phyloP scores from a whole-genome alignment of 2,329 filamentous ascomycete genomes.

The Didymosphaeria variabile region DNA sequence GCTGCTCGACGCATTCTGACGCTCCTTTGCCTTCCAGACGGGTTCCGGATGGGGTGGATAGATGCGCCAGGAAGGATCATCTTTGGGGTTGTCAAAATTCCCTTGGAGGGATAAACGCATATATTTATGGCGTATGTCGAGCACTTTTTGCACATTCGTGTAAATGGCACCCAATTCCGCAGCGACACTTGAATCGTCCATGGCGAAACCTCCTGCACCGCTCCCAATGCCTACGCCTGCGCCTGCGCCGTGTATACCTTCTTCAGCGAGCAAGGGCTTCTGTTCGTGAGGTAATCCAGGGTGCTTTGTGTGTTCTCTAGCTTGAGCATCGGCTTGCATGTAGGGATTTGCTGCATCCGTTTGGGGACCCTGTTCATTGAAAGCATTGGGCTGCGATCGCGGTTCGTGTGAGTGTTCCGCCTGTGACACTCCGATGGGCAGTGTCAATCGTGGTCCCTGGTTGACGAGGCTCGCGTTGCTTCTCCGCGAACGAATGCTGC shows the following conservation, averaged over 20 bases:
- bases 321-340: conserved; percentile 58
- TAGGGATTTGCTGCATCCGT: conserved; percentile 38
- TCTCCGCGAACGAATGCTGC: conserved; percentile 54
- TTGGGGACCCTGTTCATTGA: conserved; percentile 23
- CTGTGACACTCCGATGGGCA: conserved; percentile 41
- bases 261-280: conserved; percentile 62
- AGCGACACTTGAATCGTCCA: conserved; percentile 81
- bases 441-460: conserved; percentile 36
- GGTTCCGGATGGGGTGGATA: conserved; percentile 93
- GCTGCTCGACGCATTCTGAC: conserved; percentile 47
- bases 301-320: conserved; percentile 60
- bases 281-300: conserved; percentile 63
- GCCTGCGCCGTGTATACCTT: conserved; percentile 66
- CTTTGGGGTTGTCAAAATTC: conserved; percentile 85
- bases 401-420: conserved; percentile 40
- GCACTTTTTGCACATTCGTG: conserved; percentile 86
- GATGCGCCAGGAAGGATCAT: conserved; percentile 82
- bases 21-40: conserved; percentile 74
- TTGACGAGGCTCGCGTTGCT: conserved; percentile 47
- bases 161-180: conserved; percentile 87
- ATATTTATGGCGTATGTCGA: conserved; percentile 89
- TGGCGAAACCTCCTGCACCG: conserved; percentile 70
- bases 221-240: conserved; percentile 69
- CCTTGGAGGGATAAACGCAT: conserved; percentile 85
- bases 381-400: conserved; percentile 28